Base-by-base conservation (phyloP, 2,329 filamentous ascomycete species). In the Fusarium tupiense region DNA sequence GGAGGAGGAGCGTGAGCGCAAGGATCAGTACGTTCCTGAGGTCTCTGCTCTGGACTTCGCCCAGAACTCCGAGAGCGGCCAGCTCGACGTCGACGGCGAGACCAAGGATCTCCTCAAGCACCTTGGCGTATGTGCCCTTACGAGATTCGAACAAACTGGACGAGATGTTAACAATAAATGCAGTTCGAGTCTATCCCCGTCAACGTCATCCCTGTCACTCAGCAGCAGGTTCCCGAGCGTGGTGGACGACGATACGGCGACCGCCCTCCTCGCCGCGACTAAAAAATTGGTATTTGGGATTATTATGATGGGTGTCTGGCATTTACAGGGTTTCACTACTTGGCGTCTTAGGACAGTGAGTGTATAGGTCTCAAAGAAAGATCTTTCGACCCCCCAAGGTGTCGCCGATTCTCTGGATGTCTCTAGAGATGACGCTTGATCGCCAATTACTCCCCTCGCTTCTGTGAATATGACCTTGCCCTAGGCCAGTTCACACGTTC, bases 11-110 rank as follows among this genome's bases (percentile, higher is more conserved):
- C 94, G 96, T 91, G 96, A 99, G 90, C 93, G 96, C 86, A 99
- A 99, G 94, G 96, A 99, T 90, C 96, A 99, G 91, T 99, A 98
- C 90, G 96, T 99, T 79, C 96, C 96, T 84, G 96, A 99, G 89
- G 91, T 99, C 81, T 99, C 97, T 72, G 96, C 96, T 84, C 93
- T 99, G 85, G 96, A 99, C 91, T 97, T 98, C 90, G 92, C 93
- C 84, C 94, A 98, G 91, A 94, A 93, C 89, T 91, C 91, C 85
- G 96, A 98, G 89, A 93, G 88, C 84, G 96, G 96, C 83, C 92
- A 95, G 87, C 91, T 99, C 82, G 96, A 98, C 82, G 93, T 98
- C 83, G 96, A 99, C 85, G 87, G 91, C 86, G 96, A 99, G 90
- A 99, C 96, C 86, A 98, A 98, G 93, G 96, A 98, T 84, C 90